Conservation (phyloP, 352 stramenopile genomes). For the Halophytophthora batemanensis region DNA sequence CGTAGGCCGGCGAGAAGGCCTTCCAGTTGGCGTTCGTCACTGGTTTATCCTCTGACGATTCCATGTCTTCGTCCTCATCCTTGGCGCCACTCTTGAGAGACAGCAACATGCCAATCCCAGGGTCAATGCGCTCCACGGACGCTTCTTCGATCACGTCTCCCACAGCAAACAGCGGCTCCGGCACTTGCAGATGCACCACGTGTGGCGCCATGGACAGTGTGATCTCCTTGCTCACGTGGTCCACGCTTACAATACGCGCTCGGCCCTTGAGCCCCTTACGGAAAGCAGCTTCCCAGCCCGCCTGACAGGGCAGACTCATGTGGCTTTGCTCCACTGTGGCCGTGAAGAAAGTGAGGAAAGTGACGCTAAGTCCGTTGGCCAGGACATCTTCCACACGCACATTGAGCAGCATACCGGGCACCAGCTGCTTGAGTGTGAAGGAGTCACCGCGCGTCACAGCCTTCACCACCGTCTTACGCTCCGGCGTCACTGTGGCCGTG, state of each 20-base stretch:
- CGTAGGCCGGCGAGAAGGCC: slow-evolving; percentile 76
- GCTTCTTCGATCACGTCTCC: slow-evolving; percentile 75
- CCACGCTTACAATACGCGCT: slow-evolving; percentile 83
- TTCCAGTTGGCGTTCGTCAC: slow-evolving; percentile 69
- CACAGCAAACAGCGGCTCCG: slow-evolving; percentile 48
- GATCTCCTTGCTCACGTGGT: slow-evolving; percentile 69
- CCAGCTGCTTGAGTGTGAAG: slow-evolving; percentile 87
- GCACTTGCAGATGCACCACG: slow-evolving; percentile 75
- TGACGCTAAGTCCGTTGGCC: slow-evolving; percentile 80
- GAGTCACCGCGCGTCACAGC: slow-evolving; percentile 75
- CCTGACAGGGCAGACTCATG: slow-evolving; percentile 80
- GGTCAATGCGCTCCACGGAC: slow-evolving; percentile 79
- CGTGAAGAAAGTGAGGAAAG: slow-evolving; percentile 88
- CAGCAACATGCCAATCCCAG: slow-evolving; percentile 83
- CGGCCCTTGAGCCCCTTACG: slow-evolving; percentile 82
- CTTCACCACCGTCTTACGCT: slow-evolving; percentile 68
- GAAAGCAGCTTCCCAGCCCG: slow-evolving; percentile 73
- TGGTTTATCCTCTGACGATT: slow-evolving; percentile 19
- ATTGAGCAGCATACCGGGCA: slow-evolving; percentile 92
- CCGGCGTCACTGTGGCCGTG: slow-evolving; percentile 64
- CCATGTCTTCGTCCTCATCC: slow-evolving; percentile 19
- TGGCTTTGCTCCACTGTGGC: slow-evolving; percentile 88
- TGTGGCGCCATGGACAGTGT: slow-evolving; percentile 86
- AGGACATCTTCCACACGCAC: slow-evolving; percentile 90
- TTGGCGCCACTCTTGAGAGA: slow-evolving; percentile 52